Conservation (phyloP, 306 rosid species). For the Canavalia ensiformis region DNA sequence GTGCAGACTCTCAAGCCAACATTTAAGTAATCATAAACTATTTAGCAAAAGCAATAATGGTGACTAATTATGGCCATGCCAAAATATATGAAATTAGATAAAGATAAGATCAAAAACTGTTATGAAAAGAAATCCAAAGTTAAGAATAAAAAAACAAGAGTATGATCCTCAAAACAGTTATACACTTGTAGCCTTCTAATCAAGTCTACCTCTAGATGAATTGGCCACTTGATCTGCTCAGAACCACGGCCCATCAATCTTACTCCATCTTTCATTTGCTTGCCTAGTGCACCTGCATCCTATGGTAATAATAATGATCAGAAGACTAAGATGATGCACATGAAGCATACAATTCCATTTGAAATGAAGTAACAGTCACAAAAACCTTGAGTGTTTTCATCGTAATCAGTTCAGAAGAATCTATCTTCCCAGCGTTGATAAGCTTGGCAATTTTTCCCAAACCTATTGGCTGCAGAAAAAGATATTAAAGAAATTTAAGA, state of each 20-base stretch:
- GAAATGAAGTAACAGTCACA: slow-evolving; percentile 35
- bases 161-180: slow-evolving; percentile 2
- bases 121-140: not conserved
- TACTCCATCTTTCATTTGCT: slow-evolving; percentile 91
- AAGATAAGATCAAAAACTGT: slow-evolving; percentile 15
- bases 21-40: slow-evolving; percentile 6
- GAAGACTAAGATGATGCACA: slow-evolving; percentile 47
- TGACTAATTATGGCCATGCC: slow-evolving; percentile 20
- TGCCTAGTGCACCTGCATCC: slow-evolving; percentile 94
- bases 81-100: slow-evolving; percentile 16
- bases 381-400: slow-evolving; percentile 95
- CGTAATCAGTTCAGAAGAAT: slow-evolving; percentile 89
- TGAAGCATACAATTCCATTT: slow-evolving; percentile 44
- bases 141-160: slow-evolving; percentile 15
- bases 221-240: slow-evolving; percentile 90
- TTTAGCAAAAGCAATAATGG: not conserved
- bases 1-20: slow-evolving; percentile 26
- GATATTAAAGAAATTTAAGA: slow-evolving; percentile 16
- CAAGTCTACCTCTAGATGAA: slow-evolving; percentile 83
- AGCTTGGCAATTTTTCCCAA: slow-evolving; percentile 86
- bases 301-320: slow-evolving; percentile 51
- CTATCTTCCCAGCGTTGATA: slow-evolving; percentile 89
- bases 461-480: slow-evolving; percentile 81
- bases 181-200: slow-evolving; percentile 23
- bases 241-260: slow-evolving; percentile 98